A percentile compares a stretch with the other conserved stretches of the same genome.
phyloP scores from a whole-genome alignment of 495 filamentous ascomycete species.

The Lophiotrema nucula region DNA sequence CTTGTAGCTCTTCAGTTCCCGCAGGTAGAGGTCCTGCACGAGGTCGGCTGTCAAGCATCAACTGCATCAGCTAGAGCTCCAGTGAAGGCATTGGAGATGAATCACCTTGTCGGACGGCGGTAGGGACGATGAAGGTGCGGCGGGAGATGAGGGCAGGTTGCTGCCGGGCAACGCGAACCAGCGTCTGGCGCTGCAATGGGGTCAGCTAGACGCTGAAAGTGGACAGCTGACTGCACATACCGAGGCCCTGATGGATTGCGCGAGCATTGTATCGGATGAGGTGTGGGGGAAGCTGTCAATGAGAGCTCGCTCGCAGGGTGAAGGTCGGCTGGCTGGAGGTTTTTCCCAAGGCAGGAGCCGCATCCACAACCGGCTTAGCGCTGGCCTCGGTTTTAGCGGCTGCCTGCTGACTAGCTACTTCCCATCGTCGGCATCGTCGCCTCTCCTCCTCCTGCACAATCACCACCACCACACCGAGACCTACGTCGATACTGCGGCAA shows the following conservation, averaged over 20 bases:
- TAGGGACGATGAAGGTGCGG: conserved; percentile 80
- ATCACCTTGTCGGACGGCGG: conserved; percentile 70
- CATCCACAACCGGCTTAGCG: conserved; percentile 3
- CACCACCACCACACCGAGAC: conserved; percentile 9
- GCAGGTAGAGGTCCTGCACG: conserved; percentile 95
- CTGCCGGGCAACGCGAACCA: conserved; percentile 73
- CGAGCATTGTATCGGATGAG: conserved; percentile 39
- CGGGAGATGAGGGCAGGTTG: conserved; percentile 60
- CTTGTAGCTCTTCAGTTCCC: conserved; percentile 92
- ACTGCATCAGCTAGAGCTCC: conserved; percentile 12
- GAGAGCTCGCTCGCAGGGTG: conserved; percentile 9
- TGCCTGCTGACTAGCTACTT: too few relatives aligned
- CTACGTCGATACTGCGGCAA: conserved; percentile 1
- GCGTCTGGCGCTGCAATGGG: conserved; percentile 69
- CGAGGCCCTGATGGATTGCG: conserved; percentile 45
- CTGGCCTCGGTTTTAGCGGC: not conserved
- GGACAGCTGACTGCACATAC: conserved; percentile 28
- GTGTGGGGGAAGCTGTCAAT: conserved; percentile 26
- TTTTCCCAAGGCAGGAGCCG: conserved; percentile 9
- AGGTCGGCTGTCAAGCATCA: conserved; percentile 67
- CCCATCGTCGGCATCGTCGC: not conserved
- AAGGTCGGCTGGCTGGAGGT: conserved; percentile 13
- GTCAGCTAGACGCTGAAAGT: conserved; percentile 1
- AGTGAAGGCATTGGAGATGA: conserved; percentile 30
- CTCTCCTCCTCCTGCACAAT: not conserved